A percentile compares a stretch with the other conserved stretches of the same genome.
These are phyloP conservation scores for Leccinum boreale DNA, from an alignment of 768 basidiomycete species.

Conservation along the genomic window DNA sequence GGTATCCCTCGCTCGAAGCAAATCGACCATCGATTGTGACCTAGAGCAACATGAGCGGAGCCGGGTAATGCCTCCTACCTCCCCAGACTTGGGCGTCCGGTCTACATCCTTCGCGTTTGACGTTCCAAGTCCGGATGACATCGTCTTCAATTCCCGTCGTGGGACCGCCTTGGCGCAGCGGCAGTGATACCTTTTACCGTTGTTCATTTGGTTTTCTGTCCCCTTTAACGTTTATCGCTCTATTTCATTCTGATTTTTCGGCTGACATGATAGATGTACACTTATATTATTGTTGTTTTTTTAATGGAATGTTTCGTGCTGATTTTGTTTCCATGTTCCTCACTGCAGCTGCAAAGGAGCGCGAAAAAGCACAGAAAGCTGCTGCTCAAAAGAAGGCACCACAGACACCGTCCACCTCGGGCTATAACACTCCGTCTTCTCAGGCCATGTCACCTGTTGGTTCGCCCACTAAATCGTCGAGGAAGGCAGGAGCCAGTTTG, in stretches of 20 bases:
- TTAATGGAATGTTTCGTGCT: constrained; percentile 38
- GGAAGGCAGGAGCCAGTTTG: constrained; percentile 34
- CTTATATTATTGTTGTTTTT: constrained; percentile 26
- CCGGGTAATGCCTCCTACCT: constrained; percentile 12
- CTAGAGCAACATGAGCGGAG: constrained; percentile 7
- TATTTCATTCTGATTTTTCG: constrained; percentile 15
- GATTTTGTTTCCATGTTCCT: constrained; percentile 32
- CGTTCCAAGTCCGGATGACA: constrained; percentile 88
- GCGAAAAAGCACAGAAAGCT: constrained; percentile 68
- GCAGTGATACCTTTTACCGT: constrained; percentile 16
- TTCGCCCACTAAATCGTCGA: constrained; percentile 41
- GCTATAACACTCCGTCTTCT: constrained; percentile 38
- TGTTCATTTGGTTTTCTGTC: neutral
- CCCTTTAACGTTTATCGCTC: constrained; percentile 10
- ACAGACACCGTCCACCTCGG: constrained; percentile 35
- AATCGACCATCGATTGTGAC: constrained; percentile 23
- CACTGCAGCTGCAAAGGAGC: constrained; percentile 70
- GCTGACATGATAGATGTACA: constrained; percentile 29
- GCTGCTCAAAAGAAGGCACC: constrained; percentile 41
- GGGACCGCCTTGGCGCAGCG: constrained; percentile 60
- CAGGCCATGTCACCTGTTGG: constrained; percentile 41
- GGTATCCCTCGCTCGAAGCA: constrained; percentile 28
- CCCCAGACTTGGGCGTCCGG: constrained; percentile 36
- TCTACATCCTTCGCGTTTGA: constrained; percentile 63
- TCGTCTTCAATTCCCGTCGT: constrained; percentile 75